Evolutionary conservation across 345 rosid genomes (phyloP).

Genomic region (Moringa oleifera): DNA sequence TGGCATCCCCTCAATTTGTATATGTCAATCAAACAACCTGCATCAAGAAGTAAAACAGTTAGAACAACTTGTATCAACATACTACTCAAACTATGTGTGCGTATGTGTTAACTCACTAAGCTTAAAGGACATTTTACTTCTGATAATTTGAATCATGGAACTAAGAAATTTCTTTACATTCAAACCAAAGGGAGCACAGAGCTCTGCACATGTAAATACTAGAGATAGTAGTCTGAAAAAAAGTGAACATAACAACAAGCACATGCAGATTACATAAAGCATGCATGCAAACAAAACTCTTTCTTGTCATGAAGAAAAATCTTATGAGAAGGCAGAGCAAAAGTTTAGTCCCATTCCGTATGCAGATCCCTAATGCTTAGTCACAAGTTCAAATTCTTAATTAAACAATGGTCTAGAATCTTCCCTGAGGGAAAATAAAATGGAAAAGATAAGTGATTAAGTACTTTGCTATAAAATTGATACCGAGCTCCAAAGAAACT

Average conservation of each 20-base stretch:
- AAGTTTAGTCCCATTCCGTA: no score
- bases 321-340: no score
- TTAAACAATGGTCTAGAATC: not conserved
- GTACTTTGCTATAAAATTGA: not conserved
- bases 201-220: no score
- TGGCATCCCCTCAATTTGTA: constrained; percentile 58
- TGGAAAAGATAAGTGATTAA: not conserved
- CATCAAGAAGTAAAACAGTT: constrained; percentile 14
- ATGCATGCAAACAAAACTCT: no score
- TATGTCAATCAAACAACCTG: constrained; percentile 63
- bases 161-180: no score
- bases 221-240: no score
- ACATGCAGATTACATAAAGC: no score
- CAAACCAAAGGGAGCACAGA: no score
- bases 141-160: not conserved
- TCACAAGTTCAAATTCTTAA: not conserved
- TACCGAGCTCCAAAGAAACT: not conserved
- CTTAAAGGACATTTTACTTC: not conserved
- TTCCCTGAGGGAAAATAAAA: not conserved
- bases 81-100: not conserved
- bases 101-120: constrained; percentile 1
- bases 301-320: no score
- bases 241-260: no score
- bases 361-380: no score
- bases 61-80: not conserved